These are phyloP conservation scores for Nepenthes alata DNA, from an alignment of 179 eudicot genomes.

Conservation along the genomic window DNA sequence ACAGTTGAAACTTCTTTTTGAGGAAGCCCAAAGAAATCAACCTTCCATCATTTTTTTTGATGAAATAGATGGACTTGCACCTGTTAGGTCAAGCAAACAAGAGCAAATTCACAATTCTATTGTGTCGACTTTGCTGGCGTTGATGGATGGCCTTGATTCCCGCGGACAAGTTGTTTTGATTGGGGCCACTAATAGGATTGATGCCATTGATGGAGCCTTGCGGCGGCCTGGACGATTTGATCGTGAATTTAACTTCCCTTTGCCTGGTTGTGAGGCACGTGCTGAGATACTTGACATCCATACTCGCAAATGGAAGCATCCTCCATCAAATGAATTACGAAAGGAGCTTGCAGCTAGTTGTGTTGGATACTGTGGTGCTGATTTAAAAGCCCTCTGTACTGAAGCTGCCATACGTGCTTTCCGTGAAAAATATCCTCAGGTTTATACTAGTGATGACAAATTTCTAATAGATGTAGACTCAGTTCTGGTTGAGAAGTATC, in stretches of 20 bases:
- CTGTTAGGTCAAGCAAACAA: slow-evolving; percentile 97
- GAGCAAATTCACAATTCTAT: slow-evolving; percentile 99
- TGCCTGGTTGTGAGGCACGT: slow-evolving; percentile 98
- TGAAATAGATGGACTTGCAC: slow-evolving; percentile 99
- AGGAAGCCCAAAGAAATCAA: slow-evolving; percentile 96
- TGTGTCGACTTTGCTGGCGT: slow-evolving; percentile 93
- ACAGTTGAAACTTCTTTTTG: slow-evolving; percentile 84
- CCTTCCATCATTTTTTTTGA: slow-evolving; percentile 97
- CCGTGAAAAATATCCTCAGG: slow-evolving; percentile 98
- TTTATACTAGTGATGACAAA: slow-evolving; percentile 97
- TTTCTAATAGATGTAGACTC: slow-evolving; percentile 92
- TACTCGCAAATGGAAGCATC: slow-evolving; percentile 94
- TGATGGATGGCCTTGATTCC: slow-evolving; percentile 99
- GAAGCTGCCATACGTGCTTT: slow-evolving; percentile 99
- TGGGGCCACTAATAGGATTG: slow-evolving; percentile 96
- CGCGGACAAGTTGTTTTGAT: slow-evolving; percentile 97
- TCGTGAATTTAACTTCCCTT: slow-evolving; percentile 86
- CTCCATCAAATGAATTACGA: slow-evolving; percentile 69
- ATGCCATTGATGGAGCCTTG: slow-evolving; percentile 98
- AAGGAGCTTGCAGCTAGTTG: slow-evolving; percentile 97
- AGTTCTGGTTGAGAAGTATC: slow-evolving; percentile 71
- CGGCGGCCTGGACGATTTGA: slow-evolving; percentile 98
- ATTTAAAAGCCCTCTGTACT: slow-evolving; percentile 92
- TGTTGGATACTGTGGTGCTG: slow-evolving; percentile 99
- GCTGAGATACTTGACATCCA: slow-evolving; percentile 93